Base-by-base conservation (phyloP, 1,284 basidiomycete genomes). In the Cutaneotrichosporon sp. region DNA sequence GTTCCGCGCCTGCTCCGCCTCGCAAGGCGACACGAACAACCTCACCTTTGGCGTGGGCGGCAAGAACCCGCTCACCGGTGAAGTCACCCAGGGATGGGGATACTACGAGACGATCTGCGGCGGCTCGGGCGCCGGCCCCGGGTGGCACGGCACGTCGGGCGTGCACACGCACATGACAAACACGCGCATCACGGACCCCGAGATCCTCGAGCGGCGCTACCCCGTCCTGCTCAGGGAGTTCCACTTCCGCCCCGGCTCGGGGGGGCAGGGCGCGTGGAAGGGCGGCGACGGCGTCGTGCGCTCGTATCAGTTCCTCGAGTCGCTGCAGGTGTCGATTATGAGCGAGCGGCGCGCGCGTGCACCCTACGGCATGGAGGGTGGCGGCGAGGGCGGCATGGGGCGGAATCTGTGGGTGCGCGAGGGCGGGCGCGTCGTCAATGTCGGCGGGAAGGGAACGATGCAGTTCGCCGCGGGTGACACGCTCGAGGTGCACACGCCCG, bases 281-380 rank as follows among this genome's bases (percentile, higher is more conserved):
- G 95, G 94, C 13, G 94, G 95, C 1, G 89, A 95, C 71, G 95
- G 95, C 16, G 90, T 90, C 22, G 82, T 92, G 36, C 84, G 95
- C 36, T 91, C 95, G 67, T 85, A 97, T 55, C 92, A 97, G 80
- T 89, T 97, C 75, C 82, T 91, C 43, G 87, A 94, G 76, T 83
- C 86, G 1, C 85, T 97, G 75, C 91, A 95, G 89, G 95, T 62
- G 88, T 91, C 43, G 91, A 95, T 71, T 80, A 46, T 74, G 14
- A 64, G 68, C 5, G 72, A 75, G 54, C 66, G 74, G 34, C 67
- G 74, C 14, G 63, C 68, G 0, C 58, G 68, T 1, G 63, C 66
- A 9, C 74, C 74, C 1, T 75, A 75, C 36, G 74, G 74, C 24
- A 43, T 70, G 36, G 47, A 49, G 10, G 74, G 72, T 1, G 74